A percentile compares a stretch with the other conserved stretches of the same genome.
Evolutionary conservation across 176 grass and related monocot genomes (phyloP).

Genomic region (Carex pumila): DNA sequence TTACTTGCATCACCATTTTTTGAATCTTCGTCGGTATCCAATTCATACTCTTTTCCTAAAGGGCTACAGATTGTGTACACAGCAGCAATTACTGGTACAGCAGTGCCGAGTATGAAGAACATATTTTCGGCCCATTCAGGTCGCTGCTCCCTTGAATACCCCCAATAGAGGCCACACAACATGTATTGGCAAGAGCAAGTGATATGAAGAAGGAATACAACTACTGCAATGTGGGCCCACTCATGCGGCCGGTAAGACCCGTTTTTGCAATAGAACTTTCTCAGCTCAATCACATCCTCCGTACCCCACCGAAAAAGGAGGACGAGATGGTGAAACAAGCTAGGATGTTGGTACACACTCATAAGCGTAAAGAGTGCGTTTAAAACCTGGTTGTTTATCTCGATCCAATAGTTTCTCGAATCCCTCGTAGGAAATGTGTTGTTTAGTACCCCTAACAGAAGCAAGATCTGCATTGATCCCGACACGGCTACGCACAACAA

Average conservation of each 20-base stretch:
- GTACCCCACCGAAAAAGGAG: conserved; percentile 50
- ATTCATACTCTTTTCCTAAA: conserved; percentile 29
- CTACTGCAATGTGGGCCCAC: conserved; percentile 41
- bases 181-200: conserved; percentile 51
- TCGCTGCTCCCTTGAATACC: conserved; percentile 22
- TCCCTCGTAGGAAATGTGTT: conserved; percentile 28
- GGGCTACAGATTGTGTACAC: conserved; percentile 51
- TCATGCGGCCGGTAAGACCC: conserved; percentile 12
- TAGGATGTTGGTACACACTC: conserved; percentile 73
- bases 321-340: conserved; percentile 45
- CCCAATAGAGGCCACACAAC: conserved; percentile 66
- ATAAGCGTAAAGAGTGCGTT: conserved; percentile 87
- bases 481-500: conserved; percentile 49
- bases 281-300: conserved; percentile 37
- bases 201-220: conserved; percentile 55
- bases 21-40: conserved; percentile 22
- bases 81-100: conserved; percentile 38
- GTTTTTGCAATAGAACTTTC: conserved; percentile 52
- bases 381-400: conserved; percentile 71
- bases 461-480: conserved; percentile 43
- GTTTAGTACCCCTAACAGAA: conserved; percentile 56
- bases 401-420: conserved; percentile 42
- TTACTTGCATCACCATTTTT: background rate
- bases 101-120: conserved; percentile 39
- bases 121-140: conserved; percentile 39